A percentile compares a stretch with the other conserved stretches of the same genome.
Conservation (phyloP, 208 protist species). For the Leptomonas pyrrhocoris region DNA sequence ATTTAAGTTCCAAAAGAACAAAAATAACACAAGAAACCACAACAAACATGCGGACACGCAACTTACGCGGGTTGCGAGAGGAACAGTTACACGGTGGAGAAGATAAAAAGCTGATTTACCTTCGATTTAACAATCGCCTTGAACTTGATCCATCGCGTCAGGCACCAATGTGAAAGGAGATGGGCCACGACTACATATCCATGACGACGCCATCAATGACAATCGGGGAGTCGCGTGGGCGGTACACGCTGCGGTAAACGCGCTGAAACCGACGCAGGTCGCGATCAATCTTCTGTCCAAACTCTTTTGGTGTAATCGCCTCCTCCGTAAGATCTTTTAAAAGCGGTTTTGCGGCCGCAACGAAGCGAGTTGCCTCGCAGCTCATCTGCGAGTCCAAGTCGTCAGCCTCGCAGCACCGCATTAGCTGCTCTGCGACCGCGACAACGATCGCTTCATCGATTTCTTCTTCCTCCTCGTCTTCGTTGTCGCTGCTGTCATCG, state of each 20-base stretch:
- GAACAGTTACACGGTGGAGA: no score
- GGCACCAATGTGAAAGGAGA: background rate
- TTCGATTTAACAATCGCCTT: no score
- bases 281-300: conserved; percentile 41
- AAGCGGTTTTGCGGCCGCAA: conserved; percentile 42
- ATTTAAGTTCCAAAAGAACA: no score
- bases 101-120: no score
- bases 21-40: no score
- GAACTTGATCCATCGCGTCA: no score
- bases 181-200: conserved; percentile 47
- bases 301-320: conserved; percentile 28
- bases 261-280: conserved; percentile 57
- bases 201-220: conserved; percentile 81
- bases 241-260: conserved; percentile 50
- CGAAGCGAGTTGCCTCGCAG: conserved; percentile 44
- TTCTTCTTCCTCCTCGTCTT: conserved; percentile 70
- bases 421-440: conserved; percentile 68
- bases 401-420: conserved; percentile 71
- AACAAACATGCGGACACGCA: no score
- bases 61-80: no score
- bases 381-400: conserved; percentile 58
- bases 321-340: conserved; percentile 37
- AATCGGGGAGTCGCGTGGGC: conserved; percentile 65
- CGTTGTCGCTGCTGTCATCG: conserved; percentile 54
- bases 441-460: conserved; percentile 68